Evolutionary conservation across 768 basidiomycete genomes (phyloP).

Genomic region (Suillus decipiens): DNA sequence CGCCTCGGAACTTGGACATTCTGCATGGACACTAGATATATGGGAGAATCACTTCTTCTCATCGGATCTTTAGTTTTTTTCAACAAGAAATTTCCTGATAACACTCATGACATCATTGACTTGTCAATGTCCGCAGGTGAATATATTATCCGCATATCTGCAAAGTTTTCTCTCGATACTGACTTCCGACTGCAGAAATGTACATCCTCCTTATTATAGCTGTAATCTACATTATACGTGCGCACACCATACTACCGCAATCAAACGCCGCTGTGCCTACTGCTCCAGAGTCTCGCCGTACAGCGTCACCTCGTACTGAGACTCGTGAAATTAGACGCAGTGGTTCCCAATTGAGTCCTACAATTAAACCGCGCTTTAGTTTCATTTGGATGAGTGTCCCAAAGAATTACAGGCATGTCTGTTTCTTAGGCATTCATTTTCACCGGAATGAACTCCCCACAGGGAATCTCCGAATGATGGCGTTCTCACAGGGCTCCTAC

Average conservation of each 20-base stretch:
- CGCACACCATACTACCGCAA: slow-evolving; percentile 50
- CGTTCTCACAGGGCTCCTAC: slow-evolving; percentile 77
- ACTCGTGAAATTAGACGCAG: slow-evolving; percentile 47
- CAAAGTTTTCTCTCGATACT: slow-evolving; percentile 11
- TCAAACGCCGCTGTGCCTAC: slow-evolving; percentile 16
- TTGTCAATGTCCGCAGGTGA: slow-evolving; percentile 56
- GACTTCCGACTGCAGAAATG: slow-evolving; percentile 47
- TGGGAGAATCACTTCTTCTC: slow-evolving; percentile 65
- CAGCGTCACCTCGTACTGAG: slow-evolving; percentile 49
- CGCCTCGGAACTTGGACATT: slow-evolving; percentile 47
- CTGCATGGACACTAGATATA: slow-evolving; percentile 60
- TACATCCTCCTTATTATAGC: slow-evolving; percentile 53
- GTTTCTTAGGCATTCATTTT: slow-evolving; percentile 15
- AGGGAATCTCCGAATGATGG: slow-evolving; percentile 88
- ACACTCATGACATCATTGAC: slow-evolving; percentile 27
- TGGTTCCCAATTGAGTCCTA: slow-evolving; percentile 24
- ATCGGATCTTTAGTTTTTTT: slow-evolving; percentile 63
- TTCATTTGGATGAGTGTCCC: slow-evolving; percentile 91
- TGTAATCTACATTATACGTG: slow-evolving; percentile 62
- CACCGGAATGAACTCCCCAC: slow-evolving; percentile 16
- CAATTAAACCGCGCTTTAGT: slow-evolving; percentile 55
- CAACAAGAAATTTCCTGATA: slow-evolving; percentile 39
- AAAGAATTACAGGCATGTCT: slow-evolving; percentile 73
- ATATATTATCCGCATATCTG: slow-evolving; percentile 10
- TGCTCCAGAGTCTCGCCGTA: slow-evolving; percentile 19